phyloP scores from a whole-genome alignment of 2,329 filamentous ascomycete species.

The Hypoxylon sp. region DNA sequence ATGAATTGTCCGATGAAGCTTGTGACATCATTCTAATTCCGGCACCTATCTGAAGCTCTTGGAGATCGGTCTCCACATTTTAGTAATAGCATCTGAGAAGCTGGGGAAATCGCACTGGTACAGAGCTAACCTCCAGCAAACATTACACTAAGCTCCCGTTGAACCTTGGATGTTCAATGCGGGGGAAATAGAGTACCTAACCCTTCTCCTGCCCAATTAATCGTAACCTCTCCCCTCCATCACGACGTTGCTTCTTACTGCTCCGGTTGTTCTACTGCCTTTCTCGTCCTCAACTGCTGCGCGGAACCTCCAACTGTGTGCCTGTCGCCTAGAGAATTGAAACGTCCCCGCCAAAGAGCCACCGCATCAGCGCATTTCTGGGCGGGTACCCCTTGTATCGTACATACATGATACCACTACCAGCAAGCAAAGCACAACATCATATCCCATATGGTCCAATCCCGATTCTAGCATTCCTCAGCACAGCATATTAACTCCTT shows the following conservation, averaged over 20 bases:
- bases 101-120: conserved; percentile 46
- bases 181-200: conserved; percentile 38
- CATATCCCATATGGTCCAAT: conserved; percentile 28
- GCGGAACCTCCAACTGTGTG: conserved; percentile 25
- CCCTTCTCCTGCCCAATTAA: conserved; percentile 38
- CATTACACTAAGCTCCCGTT: conserved; percentile 23
- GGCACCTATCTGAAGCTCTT: conserved; percentile 22
- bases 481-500: conserved; percentile 16
- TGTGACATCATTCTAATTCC: conserved; percentile 35
- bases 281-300: conserved; percentile 25
- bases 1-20: conserved; percentile 18
- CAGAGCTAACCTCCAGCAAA: conserved; percentile 6
- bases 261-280: conserved; percentile 14
- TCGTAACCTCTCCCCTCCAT: conserved; percentile 41
- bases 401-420: conserved; percentile 19
- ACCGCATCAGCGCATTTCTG: conserved; percentile 21
- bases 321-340: conserved; percentile 23
- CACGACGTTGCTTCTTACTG: conserved; percentile 32
- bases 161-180: conserved; percentile 29
- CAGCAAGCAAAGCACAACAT: conserved; percentile 17
- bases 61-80: conserved; percentile 23
- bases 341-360: conserved; percentile 35
- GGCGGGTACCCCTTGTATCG: conserved; percentile 27
- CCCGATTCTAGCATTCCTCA: conserved; percentile 34
- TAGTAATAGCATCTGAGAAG: conserved; percentile 41